Evolutionary conservation across 75 land plant species (phyloP).

Genomic region (Ceratopteris richardii): DNA sequence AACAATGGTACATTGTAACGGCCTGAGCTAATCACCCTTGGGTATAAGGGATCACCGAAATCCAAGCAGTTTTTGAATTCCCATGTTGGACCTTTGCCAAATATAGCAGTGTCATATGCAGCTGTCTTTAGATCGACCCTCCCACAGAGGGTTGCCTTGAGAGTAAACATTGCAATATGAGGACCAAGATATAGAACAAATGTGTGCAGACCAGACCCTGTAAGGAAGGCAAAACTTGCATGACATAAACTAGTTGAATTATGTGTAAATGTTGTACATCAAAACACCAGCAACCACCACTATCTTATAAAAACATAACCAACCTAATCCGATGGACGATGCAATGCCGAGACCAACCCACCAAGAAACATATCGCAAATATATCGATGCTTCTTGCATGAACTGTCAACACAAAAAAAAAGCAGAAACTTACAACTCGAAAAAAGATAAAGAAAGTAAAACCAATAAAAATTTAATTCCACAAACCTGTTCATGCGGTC

Average conservation of each 20-base stretch:
- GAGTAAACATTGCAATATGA: conserved; percentile 74
- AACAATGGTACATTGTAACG: conserved; percentile 54
- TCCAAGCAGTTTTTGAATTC: conserved; percentile 61
- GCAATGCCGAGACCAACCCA: conserved; percentile 87
- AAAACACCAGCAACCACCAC: too few relatives aligned
- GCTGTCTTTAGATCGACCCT: conserved; percentile 78
- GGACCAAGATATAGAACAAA: conserved; percentile 94
- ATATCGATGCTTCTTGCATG: conserved; percentile 41
- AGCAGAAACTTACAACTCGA: background rate
- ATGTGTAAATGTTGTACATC: too few relatives aligned
- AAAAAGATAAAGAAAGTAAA: background rate
- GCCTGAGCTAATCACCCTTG: conserved; percentile 24
- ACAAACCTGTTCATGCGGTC: conserved; percentile 77
- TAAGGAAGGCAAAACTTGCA: background rate
- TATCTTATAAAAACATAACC: background rate
- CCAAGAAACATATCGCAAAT: conserved; percentile 57
- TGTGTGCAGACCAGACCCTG: conserved; percentile 95
- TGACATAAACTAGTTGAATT: too few relatives aligned
- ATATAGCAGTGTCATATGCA: conserved; percentile 84
- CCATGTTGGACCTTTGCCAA: conserved; percentile 70
- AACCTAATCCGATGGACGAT: conserved; percentile 91
- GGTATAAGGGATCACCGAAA: conserved; percentile 58
- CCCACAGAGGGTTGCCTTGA: conserved; percentile 77
- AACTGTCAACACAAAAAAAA: conserved; percentile 26
- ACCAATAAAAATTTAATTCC: conserved; percentile 5